Conservation (phyloP, 352 stramenopile species). For the Globisporangium splendens region DNA sequence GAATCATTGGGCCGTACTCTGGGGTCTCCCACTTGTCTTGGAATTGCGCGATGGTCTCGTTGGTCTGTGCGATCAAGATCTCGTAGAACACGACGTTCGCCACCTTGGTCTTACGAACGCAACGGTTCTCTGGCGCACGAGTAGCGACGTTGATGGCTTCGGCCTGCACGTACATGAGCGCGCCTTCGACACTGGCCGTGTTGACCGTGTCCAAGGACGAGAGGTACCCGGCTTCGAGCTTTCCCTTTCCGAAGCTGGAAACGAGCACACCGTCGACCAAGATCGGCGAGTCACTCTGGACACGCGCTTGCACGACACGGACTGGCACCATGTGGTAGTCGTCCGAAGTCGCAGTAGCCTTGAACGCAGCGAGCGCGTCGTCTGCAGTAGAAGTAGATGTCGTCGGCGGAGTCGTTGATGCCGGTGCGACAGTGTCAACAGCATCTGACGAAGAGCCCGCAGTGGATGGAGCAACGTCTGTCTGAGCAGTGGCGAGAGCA, state of each 20-base stretch:
- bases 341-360: background rate
- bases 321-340: slow-evolving; percentile 57
- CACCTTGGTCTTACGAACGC: slow-evolving; percentile 50
- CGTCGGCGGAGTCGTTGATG: too few relatives aligned
- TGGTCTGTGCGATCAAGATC: slow-evolving; percentile 42
- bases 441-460: too few relatives aligned
- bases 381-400: too few relatives aligned
- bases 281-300: slow-evolving; percentile 65
- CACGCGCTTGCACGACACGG: slow-evolving; percentile 59
- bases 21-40: slow-evolving; percentile 23
- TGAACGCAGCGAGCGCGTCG: too few relatives aligned
- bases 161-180: slow-evolving; percentile 79
- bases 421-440: too few relatives aligned
- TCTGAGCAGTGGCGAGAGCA: background rate
- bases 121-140: slow-evolving; percentile 40
- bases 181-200: slow-evolving; percentile 63
- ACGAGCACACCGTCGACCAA: slow-evolving; percentile 55
- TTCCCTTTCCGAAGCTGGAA: slow-evolving; percentile 48
- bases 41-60: slow-evolving; percentile 43
- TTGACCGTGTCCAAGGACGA: slow-evolving; percentile 67
- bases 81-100: slow-evolving; percentile 51
- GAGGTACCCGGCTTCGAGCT: slow-evolving; percentile 56
- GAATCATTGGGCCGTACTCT: slow-evolving; percentile 42
- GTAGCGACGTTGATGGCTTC: slow-evolving; percentile 71
- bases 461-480: too few relatives aligned